Evolutionary conservation across 2,329 filamentous ascomycete genomes (phyloP).

Genomic region (Pseudomassariella vexata): DNA sequence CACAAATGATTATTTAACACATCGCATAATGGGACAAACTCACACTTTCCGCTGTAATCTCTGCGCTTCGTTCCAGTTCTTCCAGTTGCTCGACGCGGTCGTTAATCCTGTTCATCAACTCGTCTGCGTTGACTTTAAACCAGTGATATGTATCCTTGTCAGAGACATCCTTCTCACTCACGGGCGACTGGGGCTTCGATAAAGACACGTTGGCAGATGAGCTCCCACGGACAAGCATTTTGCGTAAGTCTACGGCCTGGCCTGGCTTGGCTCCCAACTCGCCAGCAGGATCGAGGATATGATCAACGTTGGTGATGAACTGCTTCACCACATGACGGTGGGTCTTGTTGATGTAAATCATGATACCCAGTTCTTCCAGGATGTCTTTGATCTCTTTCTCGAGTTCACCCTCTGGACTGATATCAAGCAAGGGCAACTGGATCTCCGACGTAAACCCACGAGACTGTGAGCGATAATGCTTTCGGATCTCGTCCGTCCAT

Average conservation of each 20-base stretch:
- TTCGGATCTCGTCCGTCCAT: slow-evolving; percentile 21
- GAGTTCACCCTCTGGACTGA: slow-evolving; percentile 34
- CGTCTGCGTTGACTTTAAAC: slow-evolving; percentile 21
- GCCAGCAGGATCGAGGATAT: slow-evolving; percentile 15
- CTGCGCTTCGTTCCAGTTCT: slow-evolving; percentile 23
- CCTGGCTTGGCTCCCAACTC: too few species aligned
- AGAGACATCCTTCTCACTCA: background rate
- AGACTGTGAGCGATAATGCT: slow-evolving; percentile 13
- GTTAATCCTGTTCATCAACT: slow-evolving; percentile 17
- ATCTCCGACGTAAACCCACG: slow-evolving; percentile 15
- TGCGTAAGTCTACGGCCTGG: too few species aligned
- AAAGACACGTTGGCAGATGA: too few species aligned
- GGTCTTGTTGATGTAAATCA: slow-evolving; percentile 31
- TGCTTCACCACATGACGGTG: slow-evolving; percentile 26
- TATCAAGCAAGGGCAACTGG: slow-evolving; percentile 30
- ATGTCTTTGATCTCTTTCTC: slow-evolving; percentile 41
- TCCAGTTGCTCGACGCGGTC: slow-evolving; percentile 28
- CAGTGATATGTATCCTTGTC: slow-evolving; percentile 12
- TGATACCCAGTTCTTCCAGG: slow-evolving; percentile 41
- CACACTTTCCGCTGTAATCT: slow-evolving; percentile 26
- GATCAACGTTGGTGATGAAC: slow-evolving; percentile 18
- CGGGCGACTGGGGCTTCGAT: too few species aligned
- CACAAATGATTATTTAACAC: too few species aligned
- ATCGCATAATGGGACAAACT: too few species aligned
- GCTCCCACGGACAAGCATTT: too few species aligned